Base-by-base conservation (phyloP, 306 rosid genomes). In the Pyrus bretschneideri region DNA sequence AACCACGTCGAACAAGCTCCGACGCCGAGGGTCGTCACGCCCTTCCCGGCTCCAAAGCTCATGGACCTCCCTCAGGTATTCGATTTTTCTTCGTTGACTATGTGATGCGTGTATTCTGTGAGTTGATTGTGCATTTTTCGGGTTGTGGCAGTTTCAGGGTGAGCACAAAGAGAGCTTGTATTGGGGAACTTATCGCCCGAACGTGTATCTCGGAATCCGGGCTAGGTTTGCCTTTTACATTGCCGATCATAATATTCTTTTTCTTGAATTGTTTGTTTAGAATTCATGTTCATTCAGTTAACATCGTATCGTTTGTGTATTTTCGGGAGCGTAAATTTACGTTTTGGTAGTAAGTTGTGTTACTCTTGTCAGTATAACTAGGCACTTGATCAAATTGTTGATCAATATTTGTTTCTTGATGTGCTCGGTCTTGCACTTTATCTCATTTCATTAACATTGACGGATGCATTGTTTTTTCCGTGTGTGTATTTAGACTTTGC, bases 101-200 rank as follows among this genome's bases (percentile, higher is more conserved):
- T 68, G 21, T 49, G 2, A 49, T 59, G 29, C 70, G 52, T 52
- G 80, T 10, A 19, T 38, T 70, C 18, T 74, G 38, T 81, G 46
- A 2, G 70, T 27, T 66, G 9, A 60, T 72, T 68, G 52, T 75
- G 68, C 75, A 13, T 78, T 73, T 52, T 30, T 13, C 6, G 8
- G 73, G 42, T 54, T 30, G 45, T 76, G 27, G 73, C 89, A 95
- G 99, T 95, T 95, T 88, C 96, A 92, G 85, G 99, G 97, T 25
- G 84, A 87, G 84, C 99, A 95, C 76, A 89, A 79, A 86, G 99
- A 95, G 88, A 92, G 93, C 81, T 78, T 95, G 93, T 92, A 92
- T 55, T 95, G 98, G 97, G 98, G 98, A 82, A 95, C 98, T 13
- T 92, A 92, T 85, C 97, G 98, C 23, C 98, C 98, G 31, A 95